Evolutionary conservation across 2,329 filamentous ascomycete genomes (phyloP), one percentile per base, ranked within the genome.

Genomic region (Zopfia rhizophila): DNA sequence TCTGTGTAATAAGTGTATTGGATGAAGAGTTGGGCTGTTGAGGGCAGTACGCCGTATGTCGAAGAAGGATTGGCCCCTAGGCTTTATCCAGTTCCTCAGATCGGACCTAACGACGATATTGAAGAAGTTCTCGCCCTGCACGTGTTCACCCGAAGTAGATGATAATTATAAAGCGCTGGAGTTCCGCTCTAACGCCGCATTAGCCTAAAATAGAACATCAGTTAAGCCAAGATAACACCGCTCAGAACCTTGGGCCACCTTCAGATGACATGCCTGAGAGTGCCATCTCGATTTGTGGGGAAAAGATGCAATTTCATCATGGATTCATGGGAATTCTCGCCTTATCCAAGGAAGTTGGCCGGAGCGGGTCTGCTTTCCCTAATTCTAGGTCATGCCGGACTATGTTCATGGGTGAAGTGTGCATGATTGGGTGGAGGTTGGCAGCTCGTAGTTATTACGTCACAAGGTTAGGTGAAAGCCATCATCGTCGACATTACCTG

Each of bases 381-480:
- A 51, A 51, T 50, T 56, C 41, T 23, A 56, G 48, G 45, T 40
- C 37, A 48, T 49, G 47, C 40, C 42, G 42, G 22, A 31, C 17
- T 3, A 21, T 27, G 32, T 52, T 57, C 45, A 50, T 50, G 48
- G 48, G 51, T 55, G 45, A 45, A 53, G 48, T 47, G 55, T 46
- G 33, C 57, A 41, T 47, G 41, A 51, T 53, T 40, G 37, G 42
- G 18, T 11, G 22, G 40, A 13, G 41, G 53, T 58, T 58, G 55
- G 52, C 50, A 24, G 32, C 24, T 25, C 51, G 33, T 43, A 41
- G 45, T 33, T 18, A 32, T 65, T 56, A 70, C 65, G 67, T 69
- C 65, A 70, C 54, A 43, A 47, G 49, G 64, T 66, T 61, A 68
- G 54, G 58, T 61, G 59, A 56, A 58, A 45, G 52, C 47, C 50